Conservation (phyloP, 176 grass and related monocot genomes). For the Eleusine indica region DNA sequence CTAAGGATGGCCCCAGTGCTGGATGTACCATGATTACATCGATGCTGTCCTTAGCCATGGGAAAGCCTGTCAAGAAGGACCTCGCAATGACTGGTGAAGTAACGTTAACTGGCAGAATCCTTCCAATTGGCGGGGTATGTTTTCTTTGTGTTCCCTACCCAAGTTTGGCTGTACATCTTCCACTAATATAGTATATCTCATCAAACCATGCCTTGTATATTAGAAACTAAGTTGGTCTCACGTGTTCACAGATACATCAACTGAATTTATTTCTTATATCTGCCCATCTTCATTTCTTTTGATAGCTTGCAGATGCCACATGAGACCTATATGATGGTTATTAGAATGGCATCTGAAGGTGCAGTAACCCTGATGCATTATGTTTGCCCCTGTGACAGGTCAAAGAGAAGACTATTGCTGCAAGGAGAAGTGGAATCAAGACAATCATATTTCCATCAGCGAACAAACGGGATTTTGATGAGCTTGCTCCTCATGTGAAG, state of each 20-base stretch:
- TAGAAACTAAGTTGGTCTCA: not conserved
- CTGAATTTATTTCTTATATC: not conserved
- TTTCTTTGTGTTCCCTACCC: constrained; percentile 16
- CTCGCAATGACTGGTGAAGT: constrained; percentile 97
- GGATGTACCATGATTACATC: constrained; percentile 98
- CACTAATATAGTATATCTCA: not conserved
- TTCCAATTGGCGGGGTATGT: constrained; percentile 94
- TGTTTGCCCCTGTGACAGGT: constrained; percentile 58
- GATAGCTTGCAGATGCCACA: not conserved
- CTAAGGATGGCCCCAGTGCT: constrained; percentile 93
- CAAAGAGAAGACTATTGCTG: constrained; percentile 99
- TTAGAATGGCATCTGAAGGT: not conserved
- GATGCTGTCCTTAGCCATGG: constrained; percentile 88
- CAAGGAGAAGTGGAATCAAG: constrained; percentile 78
- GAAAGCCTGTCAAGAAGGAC: constrained; percentile 76
- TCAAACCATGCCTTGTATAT: not conserved
- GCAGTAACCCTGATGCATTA: not conserved
- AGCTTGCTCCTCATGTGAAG: constrained; percentile 88
- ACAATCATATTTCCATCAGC: constrained; percentile 87
- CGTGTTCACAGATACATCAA: not conserved
- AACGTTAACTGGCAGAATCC: constrained; percentile 86
- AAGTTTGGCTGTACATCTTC: not conserved
- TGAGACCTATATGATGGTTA: not conserved
- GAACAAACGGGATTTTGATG: constrained; percentile 91
- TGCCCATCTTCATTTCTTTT: not conserved